Conservation (phyloP, 2,329 filamentous ascomycete species). For the Clonostachys chloroleuca region DNA sequence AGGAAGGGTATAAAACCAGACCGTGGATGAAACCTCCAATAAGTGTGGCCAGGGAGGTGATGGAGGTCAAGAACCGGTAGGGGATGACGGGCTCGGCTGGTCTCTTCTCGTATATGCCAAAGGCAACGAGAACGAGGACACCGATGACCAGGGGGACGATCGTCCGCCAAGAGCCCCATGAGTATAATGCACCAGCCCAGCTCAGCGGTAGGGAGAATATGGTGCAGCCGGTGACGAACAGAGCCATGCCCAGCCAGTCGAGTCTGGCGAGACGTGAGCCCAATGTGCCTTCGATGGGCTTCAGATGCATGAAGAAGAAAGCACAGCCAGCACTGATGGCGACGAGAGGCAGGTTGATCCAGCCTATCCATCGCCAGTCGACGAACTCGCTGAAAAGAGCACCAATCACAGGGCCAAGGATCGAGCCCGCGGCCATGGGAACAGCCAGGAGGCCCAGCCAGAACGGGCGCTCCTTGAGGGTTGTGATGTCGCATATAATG, state of each 20-base stretch:
- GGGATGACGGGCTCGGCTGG: conserved; percentile 19
- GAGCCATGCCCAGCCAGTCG: conserved; percentile 21
- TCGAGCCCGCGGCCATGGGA: conserved; percentile 7
- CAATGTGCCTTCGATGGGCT: conserved; percentile 1
- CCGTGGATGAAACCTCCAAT: conserved; percentile 20
- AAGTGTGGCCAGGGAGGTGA: conserved; percentile 16
- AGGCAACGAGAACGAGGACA: conserved; percentile 13
- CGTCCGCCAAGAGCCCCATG: conserved; percentile 24
- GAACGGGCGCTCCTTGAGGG: conserved; percentile 15
- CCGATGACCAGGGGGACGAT: conserved; percentile 23
- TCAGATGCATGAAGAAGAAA: conserved; percentile 12
- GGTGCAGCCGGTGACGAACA: conserved; percentile 15
- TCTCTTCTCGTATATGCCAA: conserved; percentile 18
- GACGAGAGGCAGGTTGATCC: conserved; percentile 20
- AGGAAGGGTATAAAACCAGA: conserved; percentile 14
- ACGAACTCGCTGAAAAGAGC: conserved; percentile 12
- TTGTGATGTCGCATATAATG: conserved; percentile 30
- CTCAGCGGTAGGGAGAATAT: conserved; percentile 20
- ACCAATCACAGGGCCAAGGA: conserved; percentile 15
- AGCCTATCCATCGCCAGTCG: conserved; percentile 21
- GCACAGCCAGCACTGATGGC: conserved; percentile 10
- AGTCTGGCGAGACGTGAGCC: conserved; percentile 12
- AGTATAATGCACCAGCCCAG: conserved; percentile 23
- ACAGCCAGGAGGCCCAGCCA: conserved; percentile 14
- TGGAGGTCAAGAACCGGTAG: conserved; percentile 16